Conservation (phyloP, 257 asterid species). For the Asclepias syriaca region DNA sequence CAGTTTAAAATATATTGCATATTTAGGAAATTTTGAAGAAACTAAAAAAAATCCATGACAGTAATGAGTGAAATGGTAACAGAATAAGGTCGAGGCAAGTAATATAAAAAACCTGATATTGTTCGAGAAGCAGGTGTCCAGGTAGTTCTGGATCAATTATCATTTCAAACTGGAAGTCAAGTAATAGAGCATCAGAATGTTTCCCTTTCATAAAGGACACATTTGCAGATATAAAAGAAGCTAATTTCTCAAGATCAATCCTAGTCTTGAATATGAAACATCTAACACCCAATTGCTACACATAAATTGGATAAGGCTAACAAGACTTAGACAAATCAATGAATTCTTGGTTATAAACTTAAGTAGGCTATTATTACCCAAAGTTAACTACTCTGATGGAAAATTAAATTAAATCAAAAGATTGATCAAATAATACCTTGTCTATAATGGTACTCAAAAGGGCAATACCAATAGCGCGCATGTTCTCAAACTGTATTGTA, state of each 20-base stretch:
- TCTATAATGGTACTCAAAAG: slow-evolving; percentile 84
- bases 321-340: not conserved
- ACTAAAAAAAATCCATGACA: slow-evolving; percentile 12
- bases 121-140: slow-evolving; percentile 90
- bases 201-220: not conserved
- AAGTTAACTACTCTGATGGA: slow-evolving; percentile 5
- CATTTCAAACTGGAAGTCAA: slow-evolving; percentile 59
- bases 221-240: not conserved
- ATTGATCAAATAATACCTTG: slow-evolving; percentile 53
- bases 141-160: slow-evolving; percentile 92
- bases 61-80: slow-evolving; percentile 13
- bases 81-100: slow-evolving; percentile 15
- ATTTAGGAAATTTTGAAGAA: not conserved
- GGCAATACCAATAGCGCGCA: slow-evolving; percentile 84
- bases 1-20: not conserved
- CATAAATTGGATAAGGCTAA: not conserved
- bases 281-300: not conserved
- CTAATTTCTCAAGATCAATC: not conserved
- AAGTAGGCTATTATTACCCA: not conserved
- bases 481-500: slow-evolving; percentile 93
- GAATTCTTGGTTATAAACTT: not conserved
- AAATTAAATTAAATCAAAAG: slow-evolving; percentile 11
- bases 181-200: not conserved
- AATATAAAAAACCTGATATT: slow-evolving; percentile 65
- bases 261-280: not conserved